Evolutionary conservation across 176 grass and related monocot species (phyloP).

Genomic region (Eleusine indica): DNA sequence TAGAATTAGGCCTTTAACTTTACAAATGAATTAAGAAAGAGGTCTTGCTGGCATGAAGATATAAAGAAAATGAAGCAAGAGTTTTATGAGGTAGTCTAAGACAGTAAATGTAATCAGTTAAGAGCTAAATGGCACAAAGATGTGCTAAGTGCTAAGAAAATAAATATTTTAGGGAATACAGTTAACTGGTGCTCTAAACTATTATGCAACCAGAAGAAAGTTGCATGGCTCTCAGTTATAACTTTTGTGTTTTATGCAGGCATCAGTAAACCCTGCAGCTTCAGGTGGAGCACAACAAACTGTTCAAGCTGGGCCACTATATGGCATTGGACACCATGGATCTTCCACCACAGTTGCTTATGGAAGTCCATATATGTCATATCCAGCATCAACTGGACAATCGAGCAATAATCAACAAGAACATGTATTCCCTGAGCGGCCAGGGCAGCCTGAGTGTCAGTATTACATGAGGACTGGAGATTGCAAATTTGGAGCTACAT

Average conservation of each 20-base stretch:
- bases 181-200: constrained; percentile 13
- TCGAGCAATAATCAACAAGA: constrained; percentile 64
- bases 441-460: constrained; percentile 79
- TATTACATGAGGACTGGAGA: constrained; percentile 79
- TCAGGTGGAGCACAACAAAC: constrained; percentile 60
- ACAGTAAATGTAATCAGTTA: constrained; percentile 26
- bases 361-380: constrained; percentile 49
- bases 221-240: background rate
- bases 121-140: constrained; percentile 12
- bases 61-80: constrained; percentile 26
- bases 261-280: constrained; percentile 56
- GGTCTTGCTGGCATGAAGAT: background rate
- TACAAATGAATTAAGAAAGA: constrained; percentile 29
- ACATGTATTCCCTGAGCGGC: constrained; percentile 68
- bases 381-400: constrained; percentile 56
- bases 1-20: constrained; percentile 7
- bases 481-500: constrained; percentile 79
- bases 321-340: constrained; percentile 66
- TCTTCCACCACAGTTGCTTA: constrained; percentile 59
- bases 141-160: constrained; percentile 7
- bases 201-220: constrained; percentile 4
- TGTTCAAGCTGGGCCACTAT: constrained; percentile 66
- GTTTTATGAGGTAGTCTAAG: constrained; percentile 17
- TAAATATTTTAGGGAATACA: background rate
- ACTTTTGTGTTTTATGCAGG: constrained; percentile 47